Evolutionary conservation across 1,284 basidiomycete species (phyloP), one percentile per base, ranked within the genome.

Genomic region (Mrakiaceae sp.): DNA sequence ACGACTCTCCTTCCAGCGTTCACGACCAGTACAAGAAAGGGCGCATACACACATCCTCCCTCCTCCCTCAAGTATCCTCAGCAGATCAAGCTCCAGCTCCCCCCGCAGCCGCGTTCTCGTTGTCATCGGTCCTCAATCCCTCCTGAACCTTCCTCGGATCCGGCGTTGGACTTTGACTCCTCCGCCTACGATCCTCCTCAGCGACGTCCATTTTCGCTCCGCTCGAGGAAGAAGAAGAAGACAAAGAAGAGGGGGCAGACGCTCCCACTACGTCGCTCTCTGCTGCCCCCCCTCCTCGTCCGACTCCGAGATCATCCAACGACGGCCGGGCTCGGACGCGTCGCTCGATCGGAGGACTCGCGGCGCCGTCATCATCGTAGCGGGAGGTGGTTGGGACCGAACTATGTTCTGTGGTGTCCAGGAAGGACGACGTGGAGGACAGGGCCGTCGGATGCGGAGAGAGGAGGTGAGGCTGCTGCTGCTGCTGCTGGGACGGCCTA

Each of bases 71-170:
- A 27, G 27, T 27, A 27, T 27, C 27, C 27, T 27, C 27, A 27
- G 27, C 27, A 27, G 27, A 27, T 27, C 27, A 27, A 27, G 27
- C 27, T 27, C 27, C 27, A 27, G 27, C 27, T 27, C 27, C 27
- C 1, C 27, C 27, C 27, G 27, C 27, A 27, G 27, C 27, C 27
- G 77, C 53, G 14, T 40, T 54, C 53, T 54, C 53, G 53, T 54
- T 40, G 39, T 42, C 43, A 5, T 54, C 52, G 14, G 16, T 8
- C 10, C 52, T 16, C 42, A 8, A 11, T 40, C 5, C 14, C 10
- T 54, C 52, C 4, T 42, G 12, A 10, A 27, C 7, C 16, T 10
- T 11, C 5, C 6, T 55, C 53, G n/a, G 39, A 55, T 55, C 53
- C 43, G 14, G 7, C 27, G 27, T 27, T 10, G 27, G 27, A 27